Base-by-base conservation (phyloP, 2,329 filamentous ascomycete genomes). In the Arthrobotrys megalospora region DNA sequence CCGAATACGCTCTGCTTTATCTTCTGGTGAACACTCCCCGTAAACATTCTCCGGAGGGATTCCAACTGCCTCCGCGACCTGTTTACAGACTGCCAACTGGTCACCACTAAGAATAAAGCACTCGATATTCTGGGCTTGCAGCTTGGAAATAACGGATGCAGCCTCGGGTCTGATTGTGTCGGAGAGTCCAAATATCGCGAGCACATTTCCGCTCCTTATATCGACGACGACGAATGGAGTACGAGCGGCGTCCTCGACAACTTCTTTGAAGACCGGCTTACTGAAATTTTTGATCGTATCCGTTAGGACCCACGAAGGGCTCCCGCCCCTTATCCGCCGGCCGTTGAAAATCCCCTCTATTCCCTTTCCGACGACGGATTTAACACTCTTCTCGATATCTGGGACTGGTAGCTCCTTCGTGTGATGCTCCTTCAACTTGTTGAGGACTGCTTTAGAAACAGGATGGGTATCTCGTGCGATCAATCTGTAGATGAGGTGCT, bases 31-130 rank as follows among this genome's bases (percentile, higher is more conserved):
- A 82, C 86, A 86, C 32, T 86, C 84, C 6, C 85, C 85, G 14
- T 83, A 84, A 1, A 86, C 84, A 36, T 88, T 85, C 3, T 58
- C 38, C 2, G 69, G 64, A 1, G 84, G 82, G 52, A 88, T 85
- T 38, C 82, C 82, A 3, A 88, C 82, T 24, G 82, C 71, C 3
- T 81, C 70, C 4, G 88, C 89, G 10, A 88, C 83, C 11, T 84
- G 80, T 21, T 85, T 81, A 6, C 89, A 88, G 1, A 88, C 86
- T 2, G 83, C 83, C 6, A 83, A 82, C 70, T 88, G 85, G 80
- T 91, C 89, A 24, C 89, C 89, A 50, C 88, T 90, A 38, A 90
- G 85, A 52, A 91, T 85, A 75, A 88, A 87, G 5, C 88, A 84
- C 0, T 82, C 80, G 24, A 91, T 87, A 21, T 84, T 83, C n/a